Evolutionary conservation across 2,329 filamentous ascomycete genomes (phyloP), one percentile per base, ranked within the genome.

Genomic region (Septoria petroselini): DNA sequence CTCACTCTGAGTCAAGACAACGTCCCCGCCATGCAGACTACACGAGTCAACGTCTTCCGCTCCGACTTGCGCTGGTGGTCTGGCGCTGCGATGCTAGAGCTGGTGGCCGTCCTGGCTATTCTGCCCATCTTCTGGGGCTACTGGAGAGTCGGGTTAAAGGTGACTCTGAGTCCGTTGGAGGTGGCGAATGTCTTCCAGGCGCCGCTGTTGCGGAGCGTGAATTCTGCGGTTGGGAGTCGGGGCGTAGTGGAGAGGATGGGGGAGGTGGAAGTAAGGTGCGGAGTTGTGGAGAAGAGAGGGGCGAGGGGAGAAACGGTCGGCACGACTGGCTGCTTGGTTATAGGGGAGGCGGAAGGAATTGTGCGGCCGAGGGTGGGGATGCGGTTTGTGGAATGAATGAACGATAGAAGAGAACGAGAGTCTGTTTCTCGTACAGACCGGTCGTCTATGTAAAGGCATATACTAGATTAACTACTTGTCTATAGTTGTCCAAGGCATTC

Each of bases 361-460:
- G 11, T 31, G 19, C 31, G 18, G 29, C 46, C 46, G 3, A 41
- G 46, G 17, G 37, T 11, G 14, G 46, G 30, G 2, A 35, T 15
- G 46, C 31, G 38, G 7, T 48, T 48, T 19, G 38, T 39, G 7
- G 34, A 48, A 27, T 48, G 34, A 27, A 12, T 15, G 21, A 39
- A n/a, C n/a, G n/a, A n/a, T n/a, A n/a, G n/a, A n/a, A n/a, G n/a
- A n/a, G n/a, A n/a, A n/a, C n/a, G n/a, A n/a, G n/a, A n/a, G n/a
- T 76, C 11, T 27, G 33, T 7, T 25, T 31, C 38, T 37, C 39
- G 4, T 30, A 21, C 7, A 49, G 37, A n/a, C n/a, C n/a, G n/a
- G n/a, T n/a, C n/a, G n/a, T n/a, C n/a, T n/a, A n/a, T n/a, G n/a
- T n/a, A n/a, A n/a, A n/a, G n/a, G n/a, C n/a, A n/a, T n/a, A n/a